Percentiles rank a stretch among this genome's conserved stretches.
Evolutionary conservation across 768 basidiomycete species (phyloP).

Genomic region (Rubroboletus satanas): DNA sequence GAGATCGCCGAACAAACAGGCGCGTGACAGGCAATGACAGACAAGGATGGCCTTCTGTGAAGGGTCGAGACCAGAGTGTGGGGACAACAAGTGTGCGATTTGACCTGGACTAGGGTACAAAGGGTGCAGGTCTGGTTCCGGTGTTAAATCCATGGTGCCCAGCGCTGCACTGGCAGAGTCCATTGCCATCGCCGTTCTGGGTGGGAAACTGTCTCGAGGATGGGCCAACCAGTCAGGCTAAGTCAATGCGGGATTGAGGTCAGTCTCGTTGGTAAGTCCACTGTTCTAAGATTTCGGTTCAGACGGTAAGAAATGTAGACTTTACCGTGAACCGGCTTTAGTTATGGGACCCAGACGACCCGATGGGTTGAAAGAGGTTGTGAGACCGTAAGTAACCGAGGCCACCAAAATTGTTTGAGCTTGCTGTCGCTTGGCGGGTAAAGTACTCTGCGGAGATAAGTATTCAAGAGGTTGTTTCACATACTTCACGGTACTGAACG

Average conservation of each 20-base stretch:
- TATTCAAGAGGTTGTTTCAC: neutral
- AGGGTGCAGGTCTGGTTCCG: conserved; percentile 78
- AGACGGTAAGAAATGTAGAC: conserved; percentile 11
- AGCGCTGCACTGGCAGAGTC: conserved; percentile 26
- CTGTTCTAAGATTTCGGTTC: conserved; percentile 14
- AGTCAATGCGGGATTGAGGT: conserved; percentile 3
- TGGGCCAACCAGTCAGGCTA: conserved; percentile 4
- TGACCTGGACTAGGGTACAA: conserved; percentile 66
- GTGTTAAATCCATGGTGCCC: conserved; percentile 51
- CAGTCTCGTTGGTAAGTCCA: conserved; percentile 5
- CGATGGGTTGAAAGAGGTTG: conserved; percentile 6
- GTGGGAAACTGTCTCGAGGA: conserved; percentile 4
- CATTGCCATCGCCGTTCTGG: conserved; percentile 22
- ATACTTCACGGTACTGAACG: neutral
- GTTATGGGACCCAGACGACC: conserved; percentile 1
- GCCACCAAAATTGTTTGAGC: neutral
- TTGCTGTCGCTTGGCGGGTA: neutral
- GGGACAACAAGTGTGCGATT: conserved; percentile 59
- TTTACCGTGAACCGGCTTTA: conserved; percentile 5
- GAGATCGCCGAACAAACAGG: conserved; percentile 77
- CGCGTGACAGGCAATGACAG: conserved; percentile 67
- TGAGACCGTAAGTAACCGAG: neutral
- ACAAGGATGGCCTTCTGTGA: conserved; percentile 68
- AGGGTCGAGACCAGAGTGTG: conserved; percentile 63
- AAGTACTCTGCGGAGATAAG: conserved; percentile 1